Base-by-base conservation (phyloP, 2,329 filamentous ascomycete genomes). In the Tolypocladium endophyticum region DNA sequence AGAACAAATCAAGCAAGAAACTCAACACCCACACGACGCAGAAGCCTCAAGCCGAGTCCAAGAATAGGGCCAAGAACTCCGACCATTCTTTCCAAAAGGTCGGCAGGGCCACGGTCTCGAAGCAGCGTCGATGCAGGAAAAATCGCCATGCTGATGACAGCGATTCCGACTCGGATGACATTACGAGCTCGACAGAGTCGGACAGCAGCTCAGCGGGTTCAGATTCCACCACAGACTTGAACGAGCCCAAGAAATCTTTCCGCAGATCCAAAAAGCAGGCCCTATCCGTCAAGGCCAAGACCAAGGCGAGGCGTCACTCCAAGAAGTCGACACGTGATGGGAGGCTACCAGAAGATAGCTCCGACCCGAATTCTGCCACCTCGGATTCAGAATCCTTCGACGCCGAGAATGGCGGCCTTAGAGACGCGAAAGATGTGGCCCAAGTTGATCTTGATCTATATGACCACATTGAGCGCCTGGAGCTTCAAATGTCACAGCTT, bases 401-500 rank as follows among this genome's bases (percentile, higher is more conserved):
- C 43, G 59, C 20, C 25, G 16, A 33, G 39, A 33, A 59, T 16
- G 60, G 55, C 33, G 36, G 41, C 23, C 28, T 56, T 58, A 43
- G 36, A n/a, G 60, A 57, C 16, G 56, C 50, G 1, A 60, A 43
- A 16, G 58, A 61, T 33, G 47, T 30, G 20, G 50, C 30, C 54
- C 53, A 62, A 9, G 35, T n/a, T 9, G 53, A 59, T 14, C 23
- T n/a, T 9, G 53, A 59, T 14, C 23, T 59, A 9, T 50, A 59
- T 30, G 41, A 56, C n/a, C 71, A 74, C 6, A 61, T 73, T 23
- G 64, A 68, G 28, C 60, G 68, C n/a, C 64, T 74, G 56, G 64
- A 67, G 47, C 62, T 68, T 18, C 68, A 69, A 28, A 53, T 71
- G 11, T 58, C 64, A 7, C 66, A 68, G 35, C 64, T 71, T 7